These are phyloP conservation scores for Citrus cavaleriei DNA, from an alignment of 345 rosid species.

Conservation along the genomic window DNA sequence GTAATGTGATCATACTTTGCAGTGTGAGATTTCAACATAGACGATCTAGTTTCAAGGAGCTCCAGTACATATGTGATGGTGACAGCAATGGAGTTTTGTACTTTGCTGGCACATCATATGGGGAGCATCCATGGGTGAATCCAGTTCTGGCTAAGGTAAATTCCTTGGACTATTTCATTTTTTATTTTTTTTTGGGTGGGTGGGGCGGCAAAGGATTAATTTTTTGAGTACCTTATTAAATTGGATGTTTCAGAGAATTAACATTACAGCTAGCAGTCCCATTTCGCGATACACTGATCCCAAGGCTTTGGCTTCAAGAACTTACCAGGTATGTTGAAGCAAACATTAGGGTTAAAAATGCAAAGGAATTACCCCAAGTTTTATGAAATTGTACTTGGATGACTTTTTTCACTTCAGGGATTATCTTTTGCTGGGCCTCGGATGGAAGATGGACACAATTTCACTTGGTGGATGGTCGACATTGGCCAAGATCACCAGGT, in stretches of 20 bases:
- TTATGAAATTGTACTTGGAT: background rate
- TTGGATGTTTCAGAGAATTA: conserved; percentile 54
- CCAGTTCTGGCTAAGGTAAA: conserved; percentile 86
- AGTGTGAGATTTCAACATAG: conserved; percentile 71
- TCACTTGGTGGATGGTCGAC: conserved; percentile 95
- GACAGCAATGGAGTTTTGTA: conserved; percentile 92
- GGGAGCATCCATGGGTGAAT: conserved; percentile 96
- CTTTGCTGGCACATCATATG: conserved; percentile 85
- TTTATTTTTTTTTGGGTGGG: background rate
- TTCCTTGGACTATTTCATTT: background rate
- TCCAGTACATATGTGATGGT: conserved; percentile 94
- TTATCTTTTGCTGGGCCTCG: conserved; percentile 86
- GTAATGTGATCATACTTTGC: conserved; percentile 14
- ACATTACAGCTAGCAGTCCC: conserved; percentile 78
- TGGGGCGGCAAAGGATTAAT: background rate
- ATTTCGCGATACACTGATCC: conserved; percentile 84
- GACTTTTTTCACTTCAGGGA: conserved; percentile 42
- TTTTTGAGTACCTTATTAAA: background rate
- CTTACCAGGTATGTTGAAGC: conserved; percentile 59
- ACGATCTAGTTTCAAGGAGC: conserved; percentile 91
- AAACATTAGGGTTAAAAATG: background rate
- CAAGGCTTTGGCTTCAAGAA: conserved; percentile 76
- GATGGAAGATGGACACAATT: conserved; percentile 57
- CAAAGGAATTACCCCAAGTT: background rate
- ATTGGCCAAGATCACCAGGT: conserved; percentile 95